Conservation (phyloP, 345 rosid species). For the Syzygium aqueum region DNA sequence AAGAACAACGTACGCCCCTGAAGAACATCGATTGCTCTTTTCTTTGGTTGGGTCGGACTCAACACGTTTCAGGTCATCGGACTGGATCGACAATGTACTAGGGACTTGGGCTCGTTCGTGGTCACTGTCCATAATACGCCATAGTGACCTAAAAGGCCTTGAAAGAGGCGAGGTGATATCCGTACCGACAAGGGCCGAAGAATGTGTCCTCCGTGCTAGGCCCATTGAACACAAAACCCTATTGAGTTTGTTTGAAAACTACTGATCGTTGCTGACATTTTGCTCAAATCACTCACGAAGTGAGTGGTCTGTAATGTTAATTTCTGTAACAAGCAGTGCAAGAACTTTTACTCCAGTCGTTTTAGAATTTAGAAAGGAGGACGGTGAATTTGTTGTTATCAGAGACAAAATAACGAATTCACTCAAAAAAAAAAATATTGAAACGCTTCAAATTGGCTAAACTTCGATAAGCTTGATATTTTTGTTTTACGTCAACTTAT, state of each 20-base stretch:
- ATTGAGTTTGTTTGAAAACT: background rate
- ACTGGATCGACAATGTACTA: background rate
- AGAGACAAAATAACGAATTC: background rate
- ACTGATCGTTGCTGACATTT: background rate
- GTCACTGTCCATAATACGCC: background rate
- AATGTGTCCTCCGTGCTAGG: background rate
- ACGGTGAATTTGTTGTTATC: background rate
- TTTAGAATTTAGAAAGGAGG: background rate
- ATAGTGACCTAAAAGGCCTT: background rate
- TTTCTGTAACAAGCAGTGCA: background rate
- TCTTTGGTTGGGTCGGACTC: background rate
- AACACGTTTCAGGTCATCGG: background rate
- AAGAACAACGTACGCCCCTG: background rate
- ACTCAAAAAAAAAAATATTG: background rate
- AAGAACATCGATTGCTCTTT: background rate
- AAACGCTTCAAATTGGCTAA: background rate
- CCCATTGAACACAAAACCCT: background rate
- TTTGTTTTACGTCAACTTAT: background rate
- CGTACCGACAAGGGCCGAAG: background rate
- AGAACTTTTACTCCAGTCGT: background rate
- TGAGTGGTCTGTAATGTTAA: background rate
- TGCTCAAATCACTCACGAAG: background rate
- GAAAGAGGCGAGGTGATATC: background rate
- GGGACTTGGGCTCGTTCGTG: background rate
- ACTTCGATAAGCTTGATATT: background rate